Evolutionary conservation across 202 grass and related monocot genomes (phyloP), one percentile per base, ranked within the genome.

Genomic region (Musa balbisiana): DNA sequence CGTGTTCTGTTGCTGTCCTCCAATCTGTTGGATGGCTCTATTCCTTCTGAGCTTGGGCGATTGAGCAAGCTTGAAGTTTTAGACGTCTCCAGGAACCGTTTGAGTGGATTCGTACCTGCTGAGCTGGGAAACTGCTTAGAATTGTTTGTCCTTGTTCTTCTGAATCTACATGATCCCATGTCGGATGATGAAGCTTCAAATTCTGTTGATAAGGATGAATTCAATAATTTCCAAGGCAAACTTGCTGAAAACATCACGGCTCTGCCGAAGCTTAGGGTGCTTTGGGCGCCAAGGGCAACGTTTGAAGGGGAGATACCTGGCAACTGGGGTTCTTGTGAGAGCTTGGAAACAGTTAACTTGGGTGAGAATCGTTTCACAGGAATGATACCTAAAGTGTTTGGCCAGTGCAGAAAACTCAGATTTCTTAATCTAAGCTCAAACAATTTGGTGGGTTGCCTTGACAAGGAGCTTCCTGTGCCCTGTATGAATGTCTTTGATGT

Each of bases 371-470:
- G 80, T 64, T 83, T 96, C 49, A 81, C 87, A 55, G 92, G 92
- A 83, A 76, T 29, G 20, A 73, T 96, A 65, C 89, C 89, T n/a
- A 51, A 56, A 22, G 65, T 9, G 14, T 77, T 96, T 85, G 74
- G 80, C 43, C 71, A 62, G 64, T 96, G 92, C 67, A 82, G 65
- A 54, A 90, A 90, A 52, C 92, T 96, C 52, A 89, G 83, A 79
- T 92, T 90, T 85, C 85, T 96, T 71, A 92, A 96, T 75, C 79
- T 96, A 52, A 92, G 89, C 62, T 92, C 81, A 13, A 96, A 96
- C 58, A 88, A 80, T 80, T 87, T 96, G 59, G 84, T 83, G 0
- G 87, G 92, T 67, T 79, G n/a, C 24, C 74, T 96, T 58, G 72
- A 76, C 78, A 77, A 60, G 19, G 21, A 85, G 83, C 75, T 96